Evolutionary conservation across 495 filamentous ascomycete genomes (phyloP).

Genomic region (Aspergillus sclerotioniger): DNA sequence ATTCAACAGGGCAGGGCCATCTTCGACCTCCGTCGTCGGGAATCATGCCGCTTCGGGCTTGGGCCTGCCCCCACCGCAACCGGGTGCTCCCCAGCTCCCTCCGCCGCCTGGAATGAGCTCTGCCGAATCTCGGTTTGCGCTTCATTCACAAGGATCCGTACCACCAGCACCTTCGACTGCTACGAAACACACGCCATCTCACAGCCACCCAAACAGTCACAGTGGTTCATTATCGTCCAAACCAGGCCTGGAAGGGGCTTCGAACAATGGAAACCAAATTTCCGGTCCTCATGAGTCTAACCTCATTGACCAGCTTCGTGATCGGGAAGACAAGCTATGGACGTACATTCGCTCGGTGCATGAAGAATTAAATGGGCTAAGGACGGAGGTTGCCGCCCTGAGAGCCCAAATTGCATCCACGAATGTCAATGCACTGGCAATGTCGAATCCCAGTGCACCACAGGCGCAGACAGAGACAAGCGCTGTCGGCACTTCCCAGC

Average conservation of each 20-base stretch:
- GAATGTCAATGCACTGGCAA: constrained; percentile 25
- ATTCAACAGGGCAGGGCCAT: constrained; percentile 50
- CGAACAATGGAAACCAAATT: constrained; percentile 23
- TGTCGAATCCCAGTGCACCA: constrained; percentile 21
- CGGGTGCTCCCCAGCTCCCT: constrained; percentile 50
- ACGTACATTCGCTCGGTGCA: constrained; percentile 44
- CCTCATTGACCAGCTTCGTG: constrained; percentile 31
- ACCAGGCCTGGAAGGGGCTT: constrained; percentile 26
- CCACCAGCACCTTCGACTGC: constrained; percentile 15
- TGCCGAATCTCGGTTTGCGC: constrained; percentile 44
- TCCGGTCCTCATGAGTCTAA: constrained; percentile 24
- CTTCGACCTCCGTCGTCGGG: constrained; percentile 24
- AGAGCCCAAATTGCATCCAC: constrained; percentile 40
- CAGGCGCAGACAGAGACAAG: constrained; percentile 25
- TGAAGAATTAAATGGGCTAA: constrained; percentile 38
- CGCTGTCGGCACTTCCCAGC: constrained; percentile 18
- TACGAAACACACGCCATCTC: constrained; percentile 34
- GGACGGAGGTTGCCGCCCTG: constrained; percentile 40
- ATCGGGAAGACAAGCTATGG: constrained; percentile 44
- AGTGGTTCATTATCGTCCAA: constrained; percentile 28
- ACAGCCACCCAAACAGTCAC: constrained; percentile 44
- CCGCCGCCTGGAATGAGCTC: constrained; percentile 50
- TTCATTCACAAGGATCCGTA: constrained; percentile 31
- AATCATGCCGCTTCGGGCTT: constrained; percentile 29
- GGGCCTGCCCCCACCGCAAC: constrained; percentile 39